Evolutionary conservation across 208 protist genomes (phyloP).

Genomic region (Leishmania martiniquensis): DNA sequence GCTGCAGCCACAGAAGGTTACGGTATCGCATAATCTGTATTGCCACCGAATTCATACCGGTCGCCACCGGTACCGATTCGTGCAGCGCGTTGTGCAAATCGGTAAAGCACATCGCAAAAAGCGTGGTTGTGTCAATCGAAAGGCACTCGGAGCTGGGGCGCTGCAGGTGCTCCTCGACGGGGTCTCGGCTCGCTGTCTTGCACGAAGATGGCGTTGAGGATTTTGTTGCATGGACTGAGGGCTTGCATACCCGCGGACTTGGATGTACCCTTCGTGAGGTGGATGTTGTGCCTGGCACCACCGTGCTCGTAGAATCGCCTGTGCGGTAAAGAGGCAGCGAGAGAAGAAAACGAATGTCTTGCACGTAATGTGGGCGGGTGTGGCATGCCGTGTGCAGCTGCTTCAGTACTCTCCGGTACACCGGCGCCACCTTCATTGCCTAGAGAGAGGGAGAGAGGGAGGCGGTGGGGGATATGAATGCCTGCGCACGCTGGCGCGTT

Average conservation of each 20-base stretch:
- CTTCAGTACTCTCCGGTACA: conserved; percentile 73
- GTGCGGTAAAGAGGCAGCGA: conserved; percentile 47
- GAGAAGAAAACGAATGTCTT: conserved; percentile 82
- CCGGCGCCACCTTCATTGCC: conserved; percentile 49
- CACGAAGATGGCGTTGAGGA: not conserved
- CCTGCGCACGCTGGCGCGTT: no score
- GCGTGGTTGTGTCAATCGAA: conserved; percentile 23
- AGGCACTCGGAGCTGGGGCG: conserved; percentile 38
- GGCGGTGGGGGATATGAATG: no score
- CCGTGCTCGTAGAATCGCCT: not conserved
- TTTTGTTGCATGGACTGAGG: not conserved
- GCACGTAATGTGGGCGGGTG: conserved; percentile 59
- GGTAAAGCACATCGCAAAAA: conserved; percentile 37
- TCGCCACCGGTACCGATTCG: not conserved
- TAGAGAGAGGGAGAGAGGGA: no score
- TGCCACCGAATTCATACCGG: conserved; percentile 24
- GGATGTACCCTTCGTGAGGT: not conserved
- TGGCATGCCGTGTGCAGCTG: conserved; percentile 43
- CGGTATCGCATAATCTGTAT: conserved; percentile 49
- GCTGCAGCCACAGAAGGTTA: conserved; percentile 65
- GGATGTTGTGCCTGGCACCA: not conserved
- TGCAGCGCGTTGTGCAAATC: conserved; percentile 31
- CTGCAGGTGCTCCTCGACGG: conserved; percentile 15
- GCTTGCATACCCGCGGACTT: no score
- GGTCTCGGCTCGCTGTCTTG: not conserved